These are phyloP conservation scores for Trichocladium antarcticum DNA, from an alignment of 495 filamentous ascomycete genomes.

Conservation along the genomic window DNA sequence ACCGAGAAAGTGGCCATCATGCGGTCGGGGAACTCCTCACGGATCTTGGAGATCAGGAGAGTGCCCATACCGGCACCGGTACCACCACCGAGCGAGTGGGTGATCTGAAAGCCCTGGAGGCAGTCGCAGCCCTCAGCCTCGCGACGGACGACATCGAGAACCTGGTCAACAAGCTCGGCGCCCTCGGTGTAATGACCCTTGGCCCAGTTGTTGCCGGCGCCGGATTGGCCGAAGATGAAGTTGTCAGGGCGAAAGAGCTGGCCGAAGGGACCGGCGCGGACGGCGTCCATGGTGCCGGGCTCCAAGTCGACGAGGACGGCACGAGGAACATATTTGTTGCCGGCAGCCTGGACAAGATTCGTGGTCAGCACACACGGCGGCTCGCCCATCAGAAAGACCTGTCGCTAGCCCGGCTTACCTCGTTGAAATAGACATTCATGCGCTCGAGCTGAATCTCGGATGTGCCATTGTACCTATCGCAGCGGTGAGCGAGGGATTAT, in stretches of 20 bases:
- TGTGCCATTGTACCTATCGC: conserved; percentile 82
- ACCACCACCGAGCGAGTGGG: conserved; percentile 99
- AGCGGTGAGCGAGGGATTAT: conserved; percentile 22
- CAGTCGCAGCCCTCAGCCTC: conserved; percentile 99
- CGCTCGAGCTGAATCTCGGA: conserved; percentile 99
- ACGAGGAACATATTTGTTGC: conserved; percentile 98
- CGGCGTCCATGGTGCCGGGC: conserved; percentile 97
- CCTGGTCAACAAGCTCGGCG: conserved; percentile 96
- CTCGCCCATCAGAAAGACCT: neutral
- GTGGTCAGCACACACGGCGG: neutral
- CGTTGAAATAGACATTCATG: conserved; percentile 99
- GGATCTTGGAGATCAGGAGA: conserved; percentile 99
- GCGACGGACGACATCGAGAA: conserved; percentile 96
- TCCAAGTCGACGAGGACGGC: conserved; percentile 99
- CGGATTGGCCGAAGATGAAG: conserved; percentile 99
- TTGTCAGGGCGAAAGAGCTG: conserved; percentile 99
- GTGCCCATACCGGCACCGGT: conserved; percentile 99
- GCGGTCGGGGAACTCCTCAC: conserved; percentile 99
- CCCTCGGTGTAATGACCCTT: conserved; percentile 99
- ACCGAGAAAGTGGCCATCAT: conserved; percentile 99
- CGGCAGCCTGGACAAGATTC: conserved; percentile 54
- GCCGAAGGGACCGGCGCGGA: conserved; percentile 97
- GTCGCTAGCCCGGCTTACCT: conserved; percentile 48
- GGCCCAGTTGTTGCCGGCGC: conserved; percentile 99
- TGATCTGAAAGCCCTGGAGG: conserved; percentile 99